Evolutionary conservation across 2,329 filamentous ascomycete species (phyloP), one percentile per base, ranked within the genome.

Genomic region (Cadophora gregata): DNA sequence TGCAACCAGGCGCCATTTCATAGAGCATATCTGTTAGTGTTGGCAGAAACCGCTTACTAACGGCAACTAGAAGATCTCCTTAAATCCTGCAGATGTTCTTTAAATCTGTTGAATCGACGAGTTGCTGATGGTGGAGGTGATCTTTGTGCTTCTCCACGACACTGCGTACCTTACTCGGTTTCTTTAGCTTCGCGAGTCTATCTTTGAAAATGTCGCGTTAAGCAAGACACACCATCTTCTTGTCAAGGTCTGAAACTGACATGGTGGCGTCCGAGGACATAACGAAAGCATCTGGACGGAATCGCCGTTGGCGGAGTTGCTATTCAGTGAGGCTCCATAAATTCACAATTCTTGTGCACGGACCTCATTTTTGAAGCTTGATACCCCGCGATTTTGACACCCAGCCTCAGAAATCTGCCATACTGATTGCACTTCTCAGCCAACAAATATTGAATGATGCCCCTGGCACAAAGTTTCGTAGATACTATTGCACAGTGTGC

Each of bases 191-290:
- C 53, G 65, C 65, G 59, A 69, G 62, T 56, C 63, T 60, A 63
- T 53, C 62, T 67, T 67, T 69, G 67, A 69, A 69, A 65, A 69
- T 65, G 21, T 69, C 62, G 59, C 67, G 65, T 63, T 69, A 69
- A 55, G 65, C 65, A 65, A 69, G 42, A 63, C 67, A 67, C 4
- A 69, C 67, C 53, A 60, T 36, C 59, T 65, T 25, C 62, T 63
- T 67, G n/a, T 69, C 62, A 65, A 67, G 65, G 53, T 69, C 58
- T 63, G 51, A 38, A 60, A 67, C 63, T 58, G 59, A 65, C 60
- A 69, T 69, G 59, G 48, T 65, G 62, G 61, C 16, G 56, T 51
- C 55, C 38, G 64, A 69, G 48, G 59, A 66, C 50, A 56, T 66
- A 58, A 55, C 1, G n/a, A 38, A 66, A 66, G 56, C 56, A 61